Base-by-base conservation (phyloP, 176 grass and related monocot genomes). In the Avena insularis region DNA sequence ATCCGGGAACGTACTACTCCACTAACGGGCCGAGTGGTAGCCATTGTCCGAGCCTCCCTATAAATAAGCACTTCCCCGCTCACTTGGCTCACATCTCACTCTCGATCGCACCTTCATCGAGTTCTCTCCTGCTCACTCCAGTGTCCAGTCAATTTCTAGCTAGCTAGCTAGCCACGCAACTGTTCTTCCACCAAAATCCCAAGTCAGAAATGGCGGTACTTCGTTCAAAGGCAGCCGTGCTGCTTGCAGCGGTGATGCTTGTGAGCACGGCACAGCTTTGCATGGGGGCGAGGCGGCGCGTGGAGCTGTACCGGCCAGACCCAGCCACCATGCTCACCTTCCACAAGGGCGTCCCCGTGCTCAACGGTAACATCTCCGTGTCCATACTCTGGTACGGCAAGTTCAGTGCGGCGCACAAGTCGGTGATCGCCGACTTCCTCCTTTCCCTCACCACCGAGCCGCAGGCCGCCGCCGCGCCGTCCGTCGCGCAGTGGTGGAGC, bases 401-500 rank as follows among this genome's bases (percentile, higher is more conserved):
- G 11, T 95, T 98, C 82, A 78, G 72, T 38, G 50, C 86, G 40
- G 58, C 68, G 20, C 95, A 98, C 72, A 95, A 92, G 58, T 54
- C 95, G 17, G 89, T 95, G 35, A 65, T 98, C 75, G 33, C 84
- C 83, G 93, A 95, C 73, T 98, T 98, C 82, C 78, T 98, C 60
- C 85, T 87, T 53, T 98, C 95, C 19, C 83, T 98, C 85, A 89
- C 87, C 1, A 10, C 84, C 27, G 82, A 4, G 54, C 27, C 81
- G 2, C 78, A 81, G 27, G 80, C 57, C 12, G 10, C 56, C 11
- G 10, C 87, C 55, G 64, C 82, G 47, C 95, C 93, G 66, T 95
- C 93, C 6, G 86, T 92, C 0, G 53, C 91, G 16, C 67, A 89
- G 4, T 98, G 95, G 95, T 98, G 93, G 93, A 36, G 14, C 83